Evolutionary conservation across 345 rosid genomes (phyloP).

Genomic region (Eutrema heterophyllum): DNA sequence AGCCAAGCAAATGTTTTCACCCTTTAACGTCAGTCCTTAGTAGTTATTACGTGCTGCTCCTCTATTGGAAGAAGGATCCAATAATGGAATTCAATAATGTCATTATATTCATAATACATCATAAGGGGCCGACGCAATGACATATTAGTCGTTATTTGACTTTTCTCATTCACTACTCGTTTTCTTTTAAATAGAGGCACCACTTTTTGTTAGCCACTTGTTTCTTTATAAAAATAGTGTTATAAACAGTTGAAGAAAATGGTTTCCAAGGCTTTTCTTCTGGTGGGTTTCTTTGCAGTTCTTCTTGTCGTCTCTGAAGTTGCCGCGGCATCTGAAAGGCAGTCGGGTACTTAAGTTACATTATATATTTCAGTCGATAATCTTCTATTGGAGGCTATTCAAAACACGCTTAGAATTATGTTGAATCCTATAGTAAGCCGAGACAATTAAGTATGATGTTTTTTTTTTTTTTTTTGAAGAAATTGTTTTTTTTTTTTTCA

Average conservation of each 20-base stretch:
- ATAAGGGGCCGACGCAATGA: too few relatives aligned
- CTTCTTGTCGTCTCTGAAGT: conserved; percentile 20
- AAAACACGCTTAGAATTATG: not conserved
- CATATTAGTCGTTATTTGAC: not conserved
- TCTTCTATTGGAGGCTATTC: not conserved
- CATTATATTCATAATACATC: too few relatives aligned
- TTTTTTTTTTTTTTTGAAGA: too few relatives aligned
- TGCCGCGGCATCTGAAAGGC: not conserved
- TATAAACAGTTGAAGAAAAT: not conserved
- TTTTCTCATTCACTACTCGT: not conserved
- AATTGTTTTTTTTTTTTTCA: too few relatives aligned
- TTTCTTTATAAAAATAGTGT: not conserved
- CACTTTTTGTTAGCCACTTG: conserved; percentile 1
- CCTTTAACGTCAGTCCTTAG: too few relatives aligned
- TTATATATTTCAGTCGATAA: not conserved
- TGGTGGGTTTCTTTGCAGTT: conserved; percentile 23
- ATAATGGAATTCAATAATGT: too few relatives aligned
- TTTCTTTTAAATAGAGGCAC: not conserved
- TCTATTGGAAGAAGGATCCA: too few relatives aligned
- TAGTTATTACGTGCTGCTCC: too few relatives aligned
- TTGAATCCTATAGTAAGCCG: not conserved
- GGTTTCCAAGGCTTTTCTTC: conserved; percentile 23
- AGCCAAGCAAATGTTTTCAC: too few relatives aligned
- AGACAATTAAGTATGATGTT: not conserved
- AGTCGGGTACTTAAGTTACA: not conserved